Evolutionary conservation across 345 rosid species (phyloP).

Genomic region (Corchorus capsularis): DNA sequence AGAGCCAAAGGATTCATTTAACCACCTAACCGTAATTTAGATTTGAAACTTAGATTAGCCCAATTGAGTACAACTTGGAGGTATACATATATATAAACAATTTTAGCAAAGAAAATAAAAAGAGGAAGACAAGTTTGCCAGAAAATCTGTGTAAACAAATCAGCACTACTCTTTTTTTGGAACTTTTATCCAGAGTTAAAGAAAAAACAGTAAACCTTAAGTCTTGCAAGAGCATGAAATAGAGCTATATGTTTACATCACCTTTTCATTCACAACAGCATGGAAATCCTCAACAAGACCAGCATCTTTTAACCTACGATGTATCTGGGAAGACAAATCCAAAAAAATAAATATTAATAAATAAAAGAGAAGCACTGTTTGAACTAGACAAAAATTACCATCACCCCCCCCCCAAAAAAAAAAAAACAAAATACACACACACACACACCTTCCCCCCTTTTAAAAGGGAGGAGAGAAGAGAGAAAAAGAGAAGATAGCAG

Average conservation of each 20-base stretch:
- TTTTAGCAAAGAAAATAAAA: not conserved
- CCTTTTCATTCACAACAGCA: slow-evolving; percentile 81
- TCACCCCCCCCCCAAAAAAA: not conserved
- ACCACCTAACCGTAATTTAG: not conserved
- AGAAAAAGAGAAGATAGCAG: slow-evolving; percentile 12
- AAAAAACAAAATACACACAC: too few species aligned
- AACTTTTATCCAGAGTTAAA: slow-evolving; percentile 7
- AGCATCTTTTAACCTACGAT: slow-evolving; percentile 76
- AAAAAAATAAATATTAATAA: not conserved
- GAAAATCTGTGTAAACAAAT: not conserved
- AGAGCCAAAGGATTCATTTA: not conserved
- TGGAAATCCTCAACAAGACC: slow-evolving; percentile 71
- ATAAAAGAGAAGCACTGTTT: not conserved
- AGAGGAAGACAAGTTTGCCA: not conserved
- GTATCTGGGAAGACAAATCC: slow-evolving; percentile 46
- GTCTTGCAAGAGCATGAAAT: not conserved
- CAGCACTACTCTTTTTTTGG: not conserved
- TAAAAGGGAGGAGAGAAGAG: not conserved
- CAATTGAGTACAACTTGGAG: not conserved
- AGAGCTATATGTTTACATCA: slow-evolving; percentile 25
- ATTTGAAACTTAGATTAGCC: slow-evolving; percentile 3
- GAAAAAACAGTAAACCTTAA: slow-evolving; percentile 5
- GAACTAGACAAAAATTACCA: not conserved
- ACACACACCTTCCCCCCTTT: not conserved
- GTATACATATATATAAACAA: not conserved